Evolutionary conservation across 805 yeast genomes (phyloP), one percentile per base, ranked within the genome.

Genomic region (Candida chauliodis): DNA sequence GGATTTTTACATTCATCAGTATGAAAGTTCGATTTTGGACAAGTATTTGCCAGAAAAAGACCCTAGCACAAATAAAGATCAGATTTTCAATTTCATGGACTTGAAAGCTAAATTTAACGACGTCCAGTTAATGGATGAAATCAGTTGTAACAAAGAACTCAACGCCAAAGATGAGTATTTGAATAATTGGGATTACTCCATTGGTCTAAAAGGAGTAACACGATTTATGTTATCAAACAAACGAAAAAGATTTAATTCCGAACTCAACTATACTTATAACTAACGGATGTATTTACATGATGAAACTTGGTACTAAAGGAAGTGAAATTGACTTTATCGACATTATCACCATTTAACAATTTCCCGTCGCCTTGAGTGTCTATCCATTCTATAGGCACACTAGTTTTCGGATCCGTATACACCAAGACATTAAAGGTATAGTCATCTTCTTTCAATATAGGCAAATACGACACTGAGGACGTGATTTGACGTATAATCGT

Each of bases 401-500:
- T 71, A 3, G 81, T 76, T 26, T 64, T 62, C 1, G 83, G 81
- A 48, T 82, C 84, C 0, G 96, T 84, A 52, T 82, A 84, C 0
- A 89, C 96, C 37, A 88, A 63, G 1, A 90, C 91, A 51, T 84
- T 88, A 58, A 90, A 88, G 0, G 96, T 85, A 52, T 82, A 78
- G 19, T 59, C 66, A 16, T 71, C 78, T 14, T 71, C 78, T 28
- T 53, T 52, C 20, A 90, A 61, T 17, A 82, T 73, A 0, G 98
- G 98, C 28, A 90, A 68, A 54, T 89, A 88, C 0, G 96, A 78
- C 2, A 85, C 86, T 29, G 93, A 81, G 0, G 95, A 87, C 0
- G 95, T 87, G 36, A 90, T 84, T 50, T 90, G 97, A 37, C 96
- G 75, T 27, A 90, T 79, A 5, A 90, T 80, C 0, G 88, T 78